Base-by-base conservation (phyloP, 2,329 filamentous ascomycete genomes). In the Phialocephala sp. region DNA sequence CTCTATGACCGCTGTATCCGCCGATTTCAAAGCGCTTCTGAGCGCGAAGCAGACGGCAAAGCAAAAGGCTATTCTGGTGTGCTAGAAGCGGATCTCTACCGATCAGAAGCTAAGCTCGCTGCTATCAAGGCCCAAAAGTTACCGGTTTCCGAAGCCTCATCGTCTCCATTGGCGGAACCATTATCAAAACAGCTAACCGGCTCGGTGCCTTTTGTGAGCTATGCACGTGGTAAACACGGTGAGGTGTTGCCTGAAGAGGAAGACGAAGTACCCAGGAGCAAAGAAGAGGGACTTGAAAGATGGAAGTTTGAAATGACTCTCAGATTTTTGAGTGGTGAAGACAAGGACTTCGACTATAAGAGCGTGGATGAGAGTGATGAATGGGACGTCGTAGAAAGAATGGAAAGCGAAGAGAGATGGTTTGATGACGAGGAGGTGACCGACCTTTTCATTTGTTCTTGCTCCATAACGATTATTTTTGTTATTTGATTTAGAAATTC, bases 251-350 rank as follows among this genome's bases (percentile, higher is more conserved):
- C 71, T 9, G 75, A 76, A 62, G 73, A 76, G 20, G 71, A 72
- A 11, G 75, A 76, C 35, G 76, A 76, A 45, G 66, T 74, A 9
- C 74, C 74, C 4, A 67, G 57, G 41, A 75, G 57, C 41, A 77
- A 72, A 59, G 75, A 77, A 52, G 75, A 77, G 35, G 76, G 75
- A 1, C 62, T 72, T 24, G 75, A 76, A 45, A 69, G 72, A 52
- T 77, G 76, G 76, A 73, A 72, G 58, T 75, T 73, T 63, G 75
- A 68, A 55, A 77, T 77, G 76, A 76, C 74, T 9, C 20, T 77
- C 9, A 70, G 71, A 14, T 77, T 77, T 66, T 57, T 77, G 47
- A 72, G 64, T n/a, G 76, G 76, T 0, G 74, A 75, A 5, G 76
- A 77, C 68, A 64, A 60, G n/a, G 76, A 77, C 52, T 77, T 77